Percentiles rank a stretch among this genome's conserved stretches.
These are phyloP conservation scores for Debaryomycetaceae sp. DNA, from an alignment of 1,139 yeast species.

Conservation along the genomic window DNA sequence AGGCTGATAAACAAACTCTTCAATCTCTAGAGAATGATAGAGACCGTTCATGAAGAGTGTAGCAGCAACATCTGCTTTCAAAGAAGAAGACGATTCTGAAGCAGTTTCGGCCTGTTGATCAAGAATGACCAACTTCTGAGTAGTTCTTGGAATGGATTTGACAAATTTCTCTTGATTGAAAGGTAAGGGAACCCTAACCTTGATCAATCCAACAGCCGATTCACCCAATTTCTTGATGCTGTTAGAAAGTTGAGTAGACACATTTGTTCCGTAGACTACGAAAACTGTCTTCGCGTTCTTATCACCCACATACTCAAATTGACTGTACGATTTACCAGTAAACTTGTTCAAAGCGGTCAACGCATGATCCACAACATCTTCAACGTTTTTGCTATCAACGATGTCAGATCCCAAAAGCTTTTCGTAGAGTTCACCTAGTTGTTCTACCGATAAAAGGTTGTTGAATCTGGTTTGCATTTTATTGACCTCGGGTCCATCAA, in stretches of 20 bases:
- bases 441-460: conserved; percentile 43
- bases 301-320: conserved; percentile 71
- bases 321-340: conserved; percentile 56
- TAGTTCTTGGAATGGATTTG: conserved; percentile 52
- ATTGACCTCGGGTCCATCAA: conserved; percentile 73
- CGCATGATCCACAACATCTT: conserved; percentile 39
- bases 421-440: conserved; percentile 41
- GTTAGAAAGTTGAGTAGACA: conserved; percentile 51
- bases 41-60: conserved; percentile 58
- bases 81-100: conserved; percentile 31
- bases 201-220: conserved; percentile 57
- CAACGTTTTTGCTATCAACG: conserved; percentile 25
- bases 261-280: conserved; percentile 74
- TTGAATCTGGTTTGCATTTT: conserved; percentile 52
- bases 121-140: conserved; percentile 62
- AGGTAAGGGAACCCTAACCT: conserved; percentile 77
- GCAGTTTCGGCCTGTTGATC: conserved; percentile 46
- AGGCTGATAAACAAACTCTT: conserved; percentile 51
- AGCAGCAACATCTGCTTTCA: conserved; percentile 73
- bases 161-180: conserved; percentile 63
- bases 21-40: conserved; percentile 36
- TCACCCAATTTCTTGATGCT: conserved; percentile 34
- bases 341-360: conserved; percentile 51
- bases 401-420: conserved; percentile 29
- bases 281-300: conserved; percentile 63